These are phyloP conservation scores for Oryza brachyantha DNA, from an alignment of 176 grass and related monocot genomes.

Conservation along the genomic window DNA sequence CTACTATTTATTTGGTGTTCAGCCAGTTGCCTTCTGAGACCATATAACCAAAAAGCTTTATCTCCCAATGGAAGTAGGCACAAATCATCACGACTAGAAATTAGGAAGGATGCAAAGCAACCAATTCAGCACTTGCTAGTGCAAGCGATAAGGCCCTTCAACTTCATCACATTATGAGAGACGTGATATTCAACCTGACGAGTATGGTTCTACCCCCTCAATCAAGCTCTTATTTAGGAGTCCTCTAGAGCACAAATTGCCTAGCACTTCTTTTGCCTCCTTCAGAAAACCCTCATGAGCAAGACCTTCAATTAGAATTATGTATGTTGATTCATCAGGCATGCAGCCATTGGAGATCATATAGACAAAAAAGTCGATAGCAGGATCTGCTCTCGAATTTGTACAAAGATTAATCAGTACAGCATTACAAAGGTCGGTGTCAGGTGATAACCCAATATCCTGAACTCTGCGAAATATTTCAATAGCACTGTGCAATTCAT, in stretches of 20 bases:
- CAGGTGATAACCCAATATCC: conserved; percentile 20
- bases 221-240: conserved; percentile 29
- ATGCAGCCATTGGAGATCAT: conserved; percentile 37
- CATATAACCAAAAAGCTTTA: too few relatives aligned
- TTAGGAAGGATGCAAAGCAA: background rate
- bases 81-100: background rate
- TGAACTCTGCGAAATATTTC: conserved; percentile 22
- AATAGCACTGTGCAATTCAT: conserved; percentile 11
- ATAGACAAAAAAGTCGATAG: conserved; percentile 34
- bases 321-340: conserved; percentile 41
- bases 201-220: background rate
- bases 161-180: background rate
- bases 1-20: too few relatives aligned
- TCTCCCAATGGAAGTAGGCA: too few relatives aligned
- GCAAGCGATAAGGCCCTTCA: background rate
- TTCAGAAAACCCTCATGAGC: conserved; percentile 30
- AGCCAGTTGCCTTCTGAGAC: too few relatives aligned
- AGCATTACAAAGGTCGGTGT: conserved; percentile 27
- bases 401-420: conserved; percentile 35
- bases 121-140: background rate
- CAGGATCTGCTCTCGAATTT: conserved; percentile 17
- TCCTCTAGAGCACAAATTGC: conserved; percentile 32
- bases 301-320: conserved; percentile 37
- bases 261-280: conserved; percentile 26
- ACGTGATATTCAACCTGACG: background rate